Conservation (phyloP, 1,139 yeast species). For the Candida tetrigidarum region DNA sequence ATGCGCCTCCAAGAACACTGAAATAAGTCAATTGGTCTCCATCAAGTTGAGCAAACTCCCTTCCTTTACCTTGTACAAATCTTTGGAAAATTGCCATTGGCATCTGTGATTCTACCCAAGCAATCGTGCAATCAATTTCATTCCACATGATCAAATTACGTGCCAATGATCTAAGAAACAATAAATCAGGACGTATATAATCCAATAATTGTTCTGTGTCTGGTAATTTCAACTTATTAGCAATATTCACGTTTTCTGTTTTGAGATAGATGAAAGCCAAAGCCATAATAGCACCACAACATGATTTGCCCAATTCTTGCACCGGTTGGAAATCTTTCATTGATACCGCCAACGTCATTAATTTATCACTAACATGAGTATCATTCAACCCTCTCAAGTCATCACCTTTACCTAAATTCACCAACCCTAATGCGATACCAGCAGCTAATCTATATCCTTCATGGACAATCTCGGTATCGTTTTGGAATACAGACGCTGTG, state of each 20-base stretch:
- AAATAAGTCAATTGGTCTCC: constrained; percentile 69
- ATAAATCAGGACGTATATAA: constrained; percentile 80
- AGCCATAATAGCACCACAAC: constrained; percentile 83
- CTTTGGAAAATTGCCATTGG: constrained; percentile 47
- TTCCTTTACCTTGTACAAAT: constrained; percentile 22
- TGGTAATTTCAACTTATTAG: constrained; percentile 69
- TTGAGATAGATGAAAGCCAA: constrained; percentile 73
- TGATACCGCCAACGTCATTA: constrained; percentile 63
- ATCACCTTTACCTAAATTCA: constrained; percentile 82
- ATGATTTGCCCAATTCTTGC: constrained; percentile 70
- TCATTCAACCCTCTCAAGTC: constrained; percentile 67
- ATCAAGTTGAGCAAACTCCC: constrained; percentile 33
- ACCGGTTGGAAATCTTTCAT: constrained; percentile 72
- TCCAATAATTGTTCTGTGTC: constrained; percentile 62
- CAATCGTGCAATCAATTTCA: constrained; percentile 48
- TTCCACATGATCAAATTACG: constrained; percentile 83
- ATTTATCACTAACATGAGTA: constrained; percentile 67
- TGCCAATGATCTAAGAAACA: constrained; percentile 71
- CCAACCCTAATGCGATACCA: constrained; percentile 85
- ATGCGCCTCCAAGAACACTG: constrained; percentile 74
- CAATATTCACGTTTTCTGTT: constrained; percentile 63
- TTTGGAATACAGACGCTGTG: constrained; percentile 56
- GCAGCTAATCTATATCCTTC: constrained; percentile 91
- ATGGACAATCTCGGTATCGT: constrained; percentile 59
- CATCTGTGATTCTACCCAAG: constrained; percentile 66